A percentile compares a stretch with the other conserved stretches of the same genome.
phyloP scores from a whole-genome alignment of 2,329 filamentous ascomycete genomes.

The Rosellinia necatrix region DNA sequence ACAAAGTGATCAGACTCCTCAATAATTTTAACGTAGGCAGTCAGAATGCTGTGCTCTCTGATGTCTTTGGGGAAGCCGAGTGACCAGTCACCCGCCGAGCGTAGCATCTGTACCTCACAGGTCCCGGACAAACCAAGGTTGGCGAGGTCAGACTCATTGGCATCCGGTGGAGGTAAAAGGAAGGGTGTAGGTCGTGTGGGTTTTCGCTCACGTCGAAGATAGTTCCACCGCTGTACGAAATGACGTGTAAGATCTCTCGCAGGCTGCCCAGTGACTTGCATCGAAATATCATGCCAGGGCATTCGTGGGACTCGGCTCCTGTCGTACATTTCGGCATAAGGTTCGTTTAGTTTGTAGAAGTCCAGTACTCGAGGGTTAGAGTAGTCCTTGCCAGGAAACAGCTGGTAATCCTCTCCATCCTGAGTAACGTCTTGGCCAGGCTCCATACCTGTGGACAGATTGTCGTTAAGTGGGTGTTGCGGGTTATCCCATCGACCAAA shows the following conservation, averaged over 20 bases:
- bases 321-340: slow-evolving; percentile 99
- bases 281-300: slow-evolving; percentile 98
- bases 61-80: slow-evolving; percentile 74
- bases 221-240: slow-evolving; percentile 98
- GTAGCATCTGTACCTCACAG: slow-evolving; percentile 93
- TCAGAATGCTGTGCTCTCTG: slow-evolving; percentile 93
- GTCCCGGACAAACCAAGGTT: slow-evolving; percentile 87
- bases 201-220: slow-evolving; percentile 88
- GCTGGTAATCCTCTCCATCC: slow-evolving; percentile 91
- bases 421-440: slow-evolving; percentile 71
- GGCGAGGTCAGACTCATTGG: slow-evolving; percentile 82
- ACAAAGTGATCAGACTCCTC: slow-evolving; percentile 95
- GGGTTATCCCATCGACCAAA: slow-evolving; percentile 98
- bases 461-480: slow-evolving; percentile 86
- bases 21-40: slow-evolving; percentile 92
- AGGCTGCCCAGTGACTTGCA: slow-evolving; percentile 97
- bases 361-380: slow-evolving; percentile 95
- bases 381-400: slow-evolving; percentile 98
- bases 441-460: slow-evolving; percentile 95
- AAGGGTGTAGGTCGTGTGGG: slow-evolving; percentile 93
- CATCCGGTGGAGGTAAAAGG: slow-evolving; percentile 90
- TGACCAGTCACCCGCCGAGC: slow-evolving; percentile 90
- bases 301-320: slow-evolving; percentile 85
- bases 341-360: slow-evolving; percentile 89
- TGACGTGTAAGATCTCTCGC: slow-evolving; percentile 92